These are phyloP conservation scores for Boletus vermiculosoides DNA, from an alignment of 768 basidiomycete genomes.

Conservation along the genomic window DNA sequence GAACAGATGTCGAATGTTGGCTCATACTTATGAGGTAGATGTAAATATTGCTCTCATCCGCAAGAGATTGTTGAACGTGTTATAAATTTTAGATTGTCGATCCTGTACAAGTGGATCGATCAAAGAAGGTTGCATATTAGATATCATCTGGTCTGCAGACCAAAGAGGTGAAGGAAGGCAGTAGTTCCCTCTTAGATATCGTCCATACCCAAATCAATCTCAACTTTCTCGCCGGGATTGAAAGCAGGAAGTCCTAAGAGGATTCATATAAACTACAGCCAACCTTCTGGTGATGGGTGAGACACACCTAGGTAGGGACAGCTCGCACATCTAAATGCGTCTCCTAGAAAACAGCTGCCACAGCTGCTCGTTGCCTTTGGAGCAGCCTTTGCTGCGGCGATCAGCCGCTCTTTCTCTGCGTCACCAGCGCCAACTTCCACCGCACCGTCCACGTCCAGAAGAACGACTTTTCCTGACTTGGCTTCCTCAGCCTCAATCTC, in stretches of 20 bases:
- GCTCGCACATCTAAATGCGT: slow-evolving; percentile 94
- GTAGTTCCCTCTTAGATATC: slow-evolving; percentile 56
- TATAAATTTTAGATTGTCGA: slow-evolving; percentile 2
- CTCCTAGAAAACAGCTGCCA: slow-evolving; percentile 95
- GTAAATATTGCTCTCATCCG: not conserved
- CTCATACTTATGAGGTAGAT: not conserved
- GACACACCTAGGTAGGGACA: slow-evolving; percentile 93
- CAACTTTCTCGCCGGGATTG: slow-evolving; percentile 97
- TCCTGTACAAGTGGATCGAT: not conserved
- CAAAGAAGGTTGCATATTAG: not conserved
- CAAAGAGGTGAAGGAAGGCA: not conserved
- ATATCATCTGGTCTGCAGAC: slow-evolving; percentile 2
- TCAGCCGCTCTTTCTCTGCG: slow-evolving; percentile 62
- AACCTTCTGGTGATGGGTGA: slow-evolving; percentile 1
- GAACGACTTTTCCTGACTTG: slow-evolving; percentile 56
- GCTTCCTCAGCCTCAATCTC: slow-evolving; percentile 89
- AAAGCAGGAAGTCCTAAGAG: slow-evolving; percentile 91
- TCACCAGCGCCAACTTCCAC: slow-evolving; percentile 55
- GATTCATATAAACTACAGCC: slow-evolving; percentile 10
- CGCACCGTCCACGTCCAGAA: slow-evolving; percentile 61
- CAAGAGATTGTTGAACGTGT: not conserved
- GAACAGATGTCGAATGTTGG: not conserved
- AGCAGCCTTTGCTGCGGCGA: slow-evolving; percentile 64
- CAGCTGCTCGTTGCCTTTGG: slow-evolving; percentile 94
- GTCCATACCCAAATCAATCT: slow-evolving; percentile 86